phyloP scores from a whole-genome alignment of 2,329 filamentous ascomycete species.

The Verruconis gallopava region DNA sequence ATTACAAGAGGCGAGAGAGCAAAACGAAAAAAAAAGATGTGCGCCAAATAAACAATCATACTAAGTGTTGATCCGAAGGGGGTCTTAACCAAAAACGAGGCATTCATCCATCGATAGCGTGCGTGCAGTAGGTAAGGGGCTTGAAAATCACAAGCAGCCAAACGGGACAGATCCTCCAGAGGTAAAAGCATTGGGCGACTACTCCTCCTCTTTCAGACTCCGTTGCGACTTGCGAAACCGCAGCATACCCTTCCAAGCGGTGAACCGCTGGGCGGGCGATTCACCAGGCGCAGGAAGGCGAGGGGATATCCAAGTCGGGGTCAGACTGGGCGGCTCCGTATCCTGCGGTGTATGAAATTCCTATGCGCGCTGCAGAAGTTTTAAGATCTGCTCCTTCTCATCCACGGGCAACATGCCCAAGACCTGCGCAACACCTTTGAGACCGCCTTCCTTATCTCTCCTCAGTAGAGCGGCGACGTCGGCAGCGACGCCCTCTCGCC shows the following conservation, averaged over 20 bases:
- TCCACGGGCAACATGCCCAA: conserved; percentile 75
- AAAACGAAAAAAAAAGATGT: too few species aligned
- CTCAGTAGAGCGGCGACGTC: conserved; percentile 58
- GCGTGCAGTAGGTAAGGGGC: too few species aligned
- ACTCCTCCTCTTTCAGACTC: neutral
- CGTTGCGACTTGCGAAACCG: conserved; percentile 2
- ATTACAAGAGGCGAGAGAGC: too few species aligned
- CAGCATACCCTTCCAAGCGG: neutral
- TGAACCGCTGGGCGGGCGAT: neutral
- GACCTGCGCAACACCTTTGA: conserved; percentile 78
- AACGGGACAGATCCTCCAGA: too few species aligned
- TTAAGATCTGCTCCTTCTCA: conserved; percentile 73
- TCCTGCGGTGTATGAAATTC: neutral
- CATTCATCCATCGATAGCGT: too few species aligned
- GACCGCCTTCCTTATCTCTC: conserved; percentile 52
- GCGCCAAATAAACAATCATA: too few species aligned
- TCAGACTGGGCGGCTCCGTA: neutral
- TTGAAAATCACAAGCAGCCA: too few species aligned
- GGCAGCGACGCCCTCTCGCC: conserved; percentile 57
- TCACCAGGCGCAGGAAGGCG: neutral
- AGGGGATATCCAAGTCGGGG: neutral
- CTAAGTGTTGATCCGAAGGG: too few species aligned
- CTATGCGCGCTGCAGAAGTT: conserved; percentile 4
- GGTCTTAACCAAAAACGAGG: too few species aligned
- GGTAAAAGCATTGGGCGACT: too few species aligned